Conservation (phyloP, 345 rosid genomes). For the Gossypioides kirkii region DNA sequence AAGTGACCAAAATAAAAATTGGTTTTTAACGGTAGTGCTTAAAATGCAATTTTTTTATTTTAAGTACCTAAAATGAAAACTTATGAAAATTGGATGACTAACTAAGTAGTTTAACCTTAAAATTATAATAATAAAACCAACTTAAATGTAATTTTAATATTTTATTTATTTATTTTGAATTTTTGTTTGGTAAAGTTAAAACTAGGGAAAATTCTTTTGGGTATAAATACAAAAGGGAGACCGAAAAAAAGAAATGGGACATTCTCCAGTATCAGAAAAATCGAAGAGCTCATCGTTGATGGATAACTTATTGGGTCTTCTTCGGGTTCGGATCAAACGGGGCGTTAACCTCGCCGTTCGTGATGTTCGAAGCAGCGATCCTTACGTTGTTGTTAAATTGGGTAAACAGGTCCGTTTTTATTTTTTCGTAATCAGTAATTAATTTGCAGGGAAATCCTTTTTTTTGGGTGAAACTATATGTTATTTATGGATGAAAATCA, state of each 20-base stretch:
- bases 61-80: too few relatives aligned
- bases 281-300: slow-evolving; percentile 30
- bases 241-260: background rate
- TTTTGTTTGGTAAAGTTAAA: background rate
- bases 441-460: too few relatives aligned
- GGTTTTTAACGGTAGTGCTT: too few relatives aligned
- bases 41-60: too few relatives aligned
- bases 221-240: background rate
- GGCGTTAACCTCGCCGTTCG: slow-evolving; percentile 95
- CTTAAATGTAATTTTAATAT: too few relatives aligned
- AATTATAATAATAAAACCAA: background rate
- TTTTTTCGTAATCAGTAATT: too few relatives aligned
- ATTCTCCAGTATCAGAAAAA: background rate
- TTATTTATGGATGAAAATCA: too few relatives aligned
- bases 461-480: too few relatives aligned
- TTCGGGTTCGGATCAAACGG: slow-evolving; percentile 67
- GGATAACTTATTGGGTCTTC: slow-evolving; percentile 71
- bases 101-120: too few relatives aligned
- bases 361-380: slow-evolving; percentile 86
- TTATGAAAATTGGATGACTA: too few relatives aligned
- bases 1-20: too few relatives aligned
- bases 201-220: background rate
- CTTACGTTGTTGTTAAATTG: slow-evolving; percentile 80
- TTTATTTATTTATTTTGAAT: background rate
- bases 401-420: slow-evolving; percentile 53